These are phyloP conservation scores for Fusarium pseudoanthophilum DNA, from an alignment of 2,329 filamentous ascomycete species.

Conservation along the genomic window DNA sequence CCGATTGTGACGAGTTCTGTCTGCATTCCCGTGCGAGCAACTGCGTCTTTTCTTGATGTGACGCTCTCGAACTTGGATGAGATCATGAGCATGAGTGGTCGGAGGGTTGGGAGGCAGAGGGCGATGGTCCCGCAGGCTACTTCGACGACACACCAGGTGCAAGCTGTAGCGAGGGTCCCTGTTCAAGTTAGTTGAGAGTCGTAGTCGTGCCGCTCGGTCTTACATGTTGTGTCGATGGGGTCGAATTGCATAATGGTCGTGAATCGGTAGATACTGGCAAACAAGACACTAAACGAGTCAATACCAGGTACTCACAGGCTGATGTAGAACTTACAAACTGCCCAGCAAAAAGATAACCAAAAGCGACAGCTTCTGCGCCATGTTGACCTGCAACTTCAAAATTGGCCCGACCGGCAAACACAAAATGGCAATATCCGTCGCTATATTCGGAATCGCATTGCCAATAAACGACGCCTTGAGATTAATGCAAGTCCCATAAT, in stretches of 20 bases:
- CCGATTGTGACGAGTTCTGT: conserved; percentile 26
- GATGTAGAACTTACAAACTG: conserved; percentile 26
- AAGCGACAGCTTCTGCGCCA: conserved; percentile 22
- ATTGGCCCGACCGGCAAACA: conserved; percentile 15
- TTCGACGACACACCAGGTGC: conserved; percentile 34
- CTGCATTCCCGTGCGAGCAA: neutral
- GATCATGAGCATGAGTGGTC: conserved; percentile 25
- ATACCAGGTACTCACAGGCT: rapidly evolving
- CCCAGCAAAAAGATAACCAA: conserved; percentile 30
- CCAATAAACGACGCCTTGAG: conserved; percentile 31
- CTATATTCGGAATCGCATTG: conserved; percentile 31
- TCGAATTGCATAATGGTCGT: conserved; percentile 35
- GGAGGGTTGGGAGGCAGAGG: conserved; percentile 22
- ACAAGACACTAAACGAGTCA: conserved; percentile 2
- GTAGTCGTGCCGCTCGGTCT: neutral
- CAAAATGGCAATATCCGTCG: conserved; percentile 22
- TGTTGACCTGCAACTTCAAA: conserved; percentile 27
- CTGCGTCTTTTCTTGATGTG: neutral
- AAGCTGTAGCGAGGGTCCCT: conserved; percentile 34
- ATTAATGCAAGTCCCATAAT: conserved; percentile 17
- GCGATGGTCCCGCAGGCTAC: conserved; percentile 29
- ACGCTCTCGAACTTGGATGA: conserved; percentile 24
- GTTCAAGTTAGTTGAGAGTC: neutral
- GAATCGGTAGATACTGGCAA: conserved; percentile 33
- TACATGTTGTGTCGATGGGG: conserved; percentile 13